Base-by-base conservation (phyloP, 805 yeast genomes). In the Yamadazyma tumulicola region DNA sequence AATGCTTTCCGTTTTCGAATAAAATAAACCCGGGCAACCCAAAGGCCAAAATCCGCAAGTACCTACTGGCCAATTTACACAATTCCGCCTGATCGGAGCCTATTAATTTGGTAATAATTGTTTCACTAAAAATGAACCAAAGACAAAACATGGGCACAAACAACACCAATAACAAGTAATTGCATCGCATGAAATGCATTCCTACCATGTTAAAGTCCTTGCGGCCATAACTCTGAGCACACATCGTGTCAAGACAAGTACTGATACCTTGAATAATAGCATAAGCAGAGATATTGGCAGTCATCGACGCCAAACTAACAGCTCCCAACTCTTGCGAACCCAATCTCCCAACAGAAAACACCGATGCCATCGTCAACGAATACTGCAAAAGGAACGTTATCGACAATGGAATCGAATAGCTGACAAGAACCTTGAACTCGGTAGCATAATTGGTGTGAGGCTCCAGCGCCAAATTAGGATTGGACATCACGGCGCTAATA, bases 221-320 rank as follows among this genome's bases (percentile, higher is more conserved):
- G 19, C 85, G 74, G 14, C 93, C 91, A 50, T 67, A 82, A 1
- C 89, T 82, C 55, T 84, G 91, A 2, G 89, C 83, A 53, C 89
- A 77, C 22, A 84, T 66, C 0, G 91, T 84, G 49, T 83, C 91
- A 35, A 84, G 66, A 38, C 87, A 77, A 0, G 93, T 82, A n/a
- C 87, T 77, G 2, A 82, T 71, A 9, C 91, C 93, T 46, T 82
- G 84, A 45, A 84, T 79, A 8, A 82, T 71, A 23, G 87, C 84
- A 41, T 81, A 74, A 1, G 86, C 89, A 3, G 83, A 71, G 35
- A 84, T 81, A 51, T 81, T 83, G 6, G 86, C 84, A 4, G 88
- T 80, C 87, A 83, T 82, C 14, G 84, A 73, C 12, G 85, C 81
- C 31, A 84, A 59, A 11, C 87, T 77, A 5, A 81, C 83, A 20